Evolutionary conservation across 2,329 filamentous ascomycete species (phyloP).

Genomic region (Colletotrichum siamense): DNA sequence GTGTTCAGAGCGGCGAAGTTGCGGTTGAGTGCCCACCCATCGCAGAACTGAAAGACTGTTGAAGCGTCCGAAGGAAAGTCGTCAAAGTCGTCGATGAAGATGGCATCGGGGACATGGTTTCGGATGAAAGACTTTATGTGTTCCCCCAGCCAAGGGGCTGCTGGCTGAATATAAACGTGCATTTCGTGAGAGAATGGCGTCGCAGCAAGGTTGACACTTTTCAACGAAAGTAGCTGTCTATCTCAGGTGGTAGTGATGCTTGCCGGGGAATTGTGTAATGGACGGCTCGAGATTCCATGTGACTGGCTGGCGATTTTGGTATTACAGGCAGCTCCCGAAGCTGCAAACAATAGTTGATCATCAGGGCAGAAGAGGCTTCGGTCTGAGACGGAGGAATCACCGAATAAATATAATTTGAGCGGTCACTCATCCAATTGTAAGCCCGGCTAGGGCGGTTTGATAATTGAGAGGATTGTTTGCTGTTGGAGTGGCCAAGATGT

Average conservation of each 20-base stretch:
- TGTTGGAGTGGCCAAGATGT: background rate
- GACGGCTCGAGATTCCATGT: background rate
- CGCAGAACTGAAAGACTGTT: conserved; percentile 35
- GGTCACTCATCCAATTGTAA: background rate
- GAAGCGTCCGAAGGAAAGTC: conserved; percentile 29
- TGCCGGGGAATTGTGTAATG: background rate
- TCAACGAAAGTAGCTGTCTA: background rate
- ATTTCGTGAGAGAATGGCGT: conserved; percentile 7
- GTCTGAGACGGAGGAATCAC: background rate
- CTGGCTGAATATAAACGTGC: conserved; percentile 30
- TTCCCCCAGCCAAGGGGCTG: conserved; percentile 35
- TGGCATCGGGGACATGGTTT: conserved; percentile 30
- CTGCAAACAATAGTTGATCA: background rate
- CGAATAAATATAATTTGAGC: background rate
- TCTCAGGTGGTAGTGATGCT: conserved; percentile 7
- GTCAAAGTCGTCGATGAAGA: conserved; percentile 32
- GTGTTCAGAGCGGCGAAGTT: conserved; percentile 38
- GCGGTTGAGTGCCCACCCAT: conserved; percentile 38
- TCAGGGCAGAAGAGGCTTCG: background rate
- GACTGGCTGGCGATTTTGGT: background rate
- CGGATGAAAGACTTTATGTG: conserved; percentile 35
- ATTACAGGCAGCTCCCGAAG: background rate
- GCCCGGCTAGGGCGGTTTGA: background rate
- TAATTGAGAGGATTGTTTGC: background rate
- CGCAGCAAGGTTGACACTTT: background rate